A percentile compares a stretch with the other conserved stretches of the same genome.
These are phyloP conservation scores for Alternaria dauci DNA, from an alignment of 2,329 filamentous ascomycete genomes.

Conservation along the genomic window DNA sequence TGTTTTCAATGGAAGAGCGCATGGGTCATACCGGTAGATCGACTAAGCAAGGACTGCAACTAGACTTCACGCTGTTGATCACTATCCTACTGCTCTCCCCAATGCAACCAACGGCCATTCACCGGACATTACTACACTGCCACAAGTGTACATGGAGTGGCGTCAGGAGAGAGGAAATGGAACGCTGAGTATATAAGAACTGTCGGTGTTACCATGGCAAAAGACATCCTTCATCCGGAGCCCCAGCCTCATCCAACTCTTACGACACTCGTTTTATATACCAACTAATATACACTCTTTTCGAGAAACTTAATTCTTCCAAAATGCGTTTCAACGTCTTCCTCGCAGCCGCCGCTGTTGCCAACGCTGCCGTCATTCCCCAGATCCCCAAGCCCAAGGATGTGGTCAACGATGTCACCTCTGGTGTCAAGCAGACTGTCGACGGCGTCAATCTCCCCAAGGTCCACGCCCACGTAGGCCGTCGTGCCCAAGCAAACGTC, in stretches of 20 bases:
- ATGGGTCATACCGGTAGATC: background rate
- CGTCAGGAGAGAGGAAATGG: background rate
- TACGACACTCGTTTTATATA: background rate
- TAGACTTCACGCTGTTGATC: conserved; percentile 1
- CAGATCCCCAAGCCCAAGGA: background rate
- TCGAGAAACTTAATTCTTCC: background rate
- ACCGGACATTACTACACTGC: conserved; percentile 2
- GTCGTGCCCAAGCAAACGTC: background rate
- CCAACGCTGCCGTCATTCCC: background rate
- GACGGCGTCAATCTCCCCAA: background rate
- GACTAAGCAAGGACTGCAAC: background rate
- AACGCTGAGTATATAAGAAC: conserved; percentile 1
- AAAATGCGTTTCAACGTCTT: conserved; percentile 2
- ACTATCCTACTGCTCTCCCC: background rate
- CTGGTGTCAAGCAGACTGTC: background rate
- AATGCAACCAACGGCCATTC: conserved; percentile 1
- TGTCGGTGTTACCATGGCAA: background rate
- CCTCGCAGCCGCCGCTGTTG: conserved; percentile 4
- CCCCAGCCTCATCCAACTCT: background rate
- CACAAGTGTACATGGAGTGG: background rate
- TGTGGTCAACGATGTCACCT: background rate
- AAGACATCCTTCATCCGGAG: background rate
- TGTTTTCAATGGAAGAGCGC: background rate
- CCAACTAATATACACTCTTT: conserved; percentile 1
- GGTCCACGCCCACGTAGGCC: background rate